These are phyloP conservation scores for Phaffomyces opuntiae DNA, from an alignment of 805 yeast species.

Conservation along the genomic window DNA sequence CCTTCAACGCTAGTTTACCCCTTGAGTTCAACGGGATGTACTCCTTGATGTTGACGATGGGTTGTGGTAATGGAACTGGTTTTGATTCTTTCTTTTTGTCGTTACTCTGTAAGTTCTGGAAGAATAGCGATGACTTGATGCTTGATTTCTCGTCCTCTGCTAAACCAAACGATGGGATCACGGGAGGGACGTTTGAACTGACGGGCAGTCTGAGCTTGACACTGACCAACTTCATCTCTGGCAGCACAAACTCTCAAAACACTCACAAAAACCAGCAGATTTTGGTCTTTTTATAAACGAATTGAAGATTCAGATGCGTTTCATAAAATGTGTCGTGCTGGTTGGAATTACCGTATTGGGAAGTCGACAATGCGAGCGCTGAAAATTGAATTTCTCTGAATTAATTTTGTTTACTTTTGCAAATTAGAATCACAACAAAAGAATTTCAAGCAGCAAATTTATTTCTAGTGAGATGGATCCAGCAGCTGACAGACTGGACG, in stretches of 20 bases:
- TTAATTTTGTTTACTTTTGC: not conserved
- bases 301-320: not conserved
- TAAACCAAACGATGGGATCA: not conserved
- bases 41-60: not conserved
- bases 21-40: not conserved
- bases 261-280: no score
- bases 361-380: not conserved
- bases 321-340: not conserved
- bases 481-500: not conserved
- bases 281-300: not conserved
- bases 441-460: not conserved
- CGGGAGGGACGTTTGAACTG: no score
- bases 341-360: not conserved
- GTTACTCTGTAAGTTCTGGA: no score
- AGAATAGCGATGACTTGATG: no score
- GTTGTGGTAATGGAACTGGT: not conserved
- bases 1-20: not conserved
- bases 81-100: not conserved
- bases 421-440: not conserved
- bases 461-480: not conserved
- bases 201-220: not conserved
- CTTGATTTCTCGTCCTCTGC: no score
- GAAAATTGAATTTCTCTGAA: not conserved
- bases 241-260: no score
- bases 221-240: not conserved